Evolutionary conservation across 2,329 filamentous ascomycete species (phyloP).

Genomic region (Diplodia corticola): DNA sequence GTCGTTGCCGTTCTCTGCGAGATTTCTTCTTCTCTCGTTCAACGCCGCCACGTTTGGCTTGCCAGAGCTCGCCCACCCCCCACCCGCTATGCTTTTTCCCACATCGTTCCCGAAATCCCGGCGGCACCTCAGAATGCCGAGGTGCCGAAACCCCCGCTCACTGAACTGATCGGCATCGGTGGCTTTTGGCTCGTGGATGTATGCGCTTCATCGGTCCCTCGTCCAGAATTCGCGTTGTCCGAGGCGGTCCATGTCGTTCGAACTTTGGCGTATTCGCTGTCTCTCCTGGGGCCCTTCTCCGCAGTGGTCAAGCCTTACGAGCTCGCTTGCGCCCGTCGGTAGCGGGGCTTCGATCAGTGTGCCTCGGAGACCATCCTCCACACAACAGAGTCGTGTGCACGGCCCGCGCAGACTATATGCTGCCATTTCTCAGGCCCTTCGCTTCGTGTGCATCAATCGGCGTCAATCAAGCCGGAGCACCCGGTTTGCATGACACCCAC

Average conservation of each 20-base stretch:
- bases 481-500: background rate
- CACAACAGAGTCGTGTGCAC: background rate
- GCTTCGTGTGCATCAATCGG: background rate
- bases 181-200: background rate
- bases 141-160: background rate
- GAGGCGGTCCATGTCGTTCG: background rate
- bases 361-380: background rate
- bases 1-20: too few species aligned
- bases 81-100: too few species aligned
- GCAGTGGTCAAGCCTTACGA: background rate
- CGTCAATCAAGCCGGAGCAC: background rate
- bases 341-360: background rate
- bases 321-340: slow-evolving; percentile 2
- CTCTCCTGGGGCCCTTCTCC: background rate
- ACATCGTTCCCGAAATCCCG: too few species aligned
- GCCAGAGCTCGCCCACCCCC: too few species aligned
- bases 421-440: background rate
- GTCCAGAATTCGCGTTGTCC: background rate
- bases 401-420: background rate
- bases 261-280: background rate
- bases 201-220: background rate
- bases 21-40: too few species aligned
- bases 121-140: background rate
- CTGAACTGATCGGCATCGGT: background rate
- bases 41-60: too few species aligned